phyloP scores from a whole-genome alignment of 2,329 filamentous ascomycete species.

The Aspergillus sp. region DNA sequence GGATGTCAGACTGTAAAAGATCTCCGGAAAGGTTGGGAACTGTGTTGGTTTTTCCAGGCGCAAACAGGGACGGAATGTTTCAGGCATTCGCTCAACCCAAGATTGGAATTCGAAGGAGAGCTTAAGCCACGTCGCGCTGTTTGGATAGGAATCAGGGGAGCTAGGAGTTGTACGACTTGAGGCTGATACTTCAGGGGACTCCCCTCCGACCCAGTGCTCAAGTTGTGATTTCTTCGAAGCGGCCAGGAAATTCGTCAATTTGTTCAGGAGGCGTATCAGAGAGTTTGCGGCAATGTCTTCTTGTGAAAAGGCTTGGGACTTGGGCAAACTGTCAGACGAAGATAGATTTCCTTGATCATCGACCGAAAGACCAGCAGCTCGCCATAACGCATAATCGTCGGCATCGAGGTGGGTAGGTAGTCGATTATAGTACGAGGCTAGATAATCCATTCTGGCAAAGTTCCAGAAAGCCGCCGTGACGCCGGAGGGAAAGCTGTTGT shows the following conservation, averaged over 20 bases:
- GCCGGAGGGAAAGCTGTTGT: slow-evolving; percentile 47
- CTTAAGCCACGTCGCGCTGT: slow-evolving; percentile 53
- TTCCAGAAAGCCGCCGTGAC: slow-evolving; percentile 63
- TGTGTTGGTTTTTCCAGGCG: slow-evolving; percentile 43
- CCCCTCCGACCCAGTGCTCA: slow-evolving; percentile 31
- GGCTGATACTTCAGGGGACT: slow-evolving; percentile 43
- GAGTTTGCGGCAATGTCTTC: slow-evolving; percentile 64
- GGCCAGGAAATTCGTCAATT: slow-evolving; percentile 63
- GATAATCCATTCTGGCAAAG: slow-evolving; percentile 61
- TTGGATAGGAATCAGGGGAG: slow-evolving; percentile 42
- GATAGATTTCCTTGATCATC: slow-evolving; percentile 48
- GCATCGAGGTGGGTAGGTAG: slow-evolving; percentile 58
- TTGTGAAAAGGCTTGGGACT: slow-evolving; percentile 40
- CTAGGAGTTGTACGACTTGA: slow-evolving; percentile 22
- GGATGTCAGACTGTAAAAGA: slow-evolving; percentile 62
- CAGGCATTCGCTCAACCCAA: slow-evolving; percentile 58
- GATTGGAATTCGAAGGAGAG: slow-evolving; percentile 56
- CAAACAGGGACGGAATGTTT: slow-evolving; percentile 58
- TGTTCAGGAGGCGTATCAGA: slow-evolving; percentile 61
- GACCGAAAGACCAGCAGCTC: slow-evolving; percentile 58
- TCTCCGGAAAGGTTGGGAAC: slow-evolving; percentile 48
- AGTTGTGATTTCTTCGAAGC: slow-evolving; percentile 53
- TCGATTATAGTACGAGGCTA: slow-evolving; percentile 61
- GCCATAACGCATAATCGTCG: slow-evolving; percentile 59
- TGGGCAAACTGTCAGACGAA: slow-evolving; percentile 30